A percentile compares a stretch with the other conserved stretches of the same genome.
Conservation (phyloP, 2,329 filamentous ascomycete genomes). For the Monosporascus sp. region DNA sequence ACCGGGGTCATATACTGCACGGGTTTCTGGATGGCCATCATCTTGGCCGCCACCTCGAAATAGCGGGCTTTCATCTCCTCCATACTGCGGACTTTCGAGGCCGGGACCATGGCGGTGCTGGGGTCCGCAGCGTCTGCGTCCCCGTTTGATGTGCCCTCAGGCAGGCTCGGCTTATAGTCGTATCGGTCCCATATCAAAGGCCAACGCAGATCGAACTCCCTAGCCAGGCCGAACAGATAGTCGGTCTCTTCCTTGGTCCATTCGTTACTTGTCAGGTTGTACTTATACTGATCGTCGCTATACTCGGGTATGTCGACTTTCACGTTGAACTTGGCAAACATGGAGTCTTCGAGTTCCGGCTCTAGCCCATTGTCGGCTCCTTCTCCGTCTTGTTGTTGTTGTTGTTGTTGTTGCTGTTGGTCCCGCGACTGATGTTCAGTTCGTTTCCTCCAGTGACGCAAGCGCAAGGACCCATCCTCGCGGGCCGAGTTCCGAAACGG, state of each 20-base stretch:
- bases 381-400: constrained; percentile 14
- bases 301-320: constrained; percentile 74
- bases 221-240: constrained; percentile 71
- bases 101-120: constrained; percentile 49
- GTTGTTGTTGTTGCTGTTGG: constrained; percentile 17
- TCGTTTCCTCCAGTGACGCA: constrained; percentile 78
- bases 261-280: constrained; percentile 64
- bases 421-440: constrained; percentile 32
- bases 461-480: constrained; percentile 57
- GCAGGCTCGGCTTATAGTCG: constrained; percentile 56
- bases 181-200: constrained; percentile 89
- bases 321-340: constrained; percentile 85
- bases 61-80: constrained; percentile 91
- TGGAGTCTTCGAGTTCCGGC: constrained; percentile 47
- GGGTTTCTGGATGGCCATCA: constrained; percentile 75
- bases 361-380: constrained; percentile 30
- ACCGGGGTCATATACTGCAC: constrained; percentile 80
- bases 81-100: constrained; percentile 59
- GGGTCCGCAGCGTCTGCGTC: constrained; percentile 39
- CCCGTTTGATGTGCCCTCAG: constrained; percentile 27
- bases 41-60: constrained; percentile 77
- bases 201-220: constrained; percentile 84
- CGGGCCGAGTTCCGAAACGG: constrained; percentile 76
- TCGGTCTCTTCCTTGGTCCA: constrained; percentile 95
- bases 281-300: constrained; percentile 79